Evolutionary conservation across 1,284 basidiomycete species (phyloP), one percentile per base, ranked within the genome.

Genomic region (Microbotryum lychnidis-dioicae): DNA sequence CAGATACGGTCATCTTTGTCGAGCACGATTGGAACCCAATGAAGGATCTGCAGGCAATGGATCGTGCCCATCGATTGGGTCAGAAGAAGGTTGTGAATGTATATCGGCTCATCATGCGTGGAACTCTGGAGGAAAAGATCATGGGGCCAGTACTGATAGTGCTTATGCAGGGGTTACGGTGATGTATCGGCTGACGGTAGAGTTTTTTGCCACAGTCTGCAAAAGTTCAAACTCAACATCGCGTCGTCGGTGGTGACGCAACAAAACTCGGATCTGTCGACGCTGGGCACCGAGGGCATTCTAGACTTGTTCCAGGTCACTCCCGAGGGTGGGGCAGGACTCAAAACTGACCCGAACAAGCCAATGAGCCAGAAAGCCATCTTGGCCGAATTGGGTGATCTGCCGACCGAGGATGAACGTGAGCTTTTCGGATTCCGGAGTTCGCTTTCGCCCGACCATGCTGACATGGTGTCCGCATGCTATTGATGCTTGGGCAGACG

Each of bases 1-100:
- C 96, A 10, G 96, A 98, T 75, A 98, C 96, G 1, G 96, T 99
- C 68, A 97, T 99, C 67, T 98, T 99, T 72, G 91, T 98, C 54
- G 96, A 99, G 75, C 96, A 98, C 75, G 96, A 99, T 75, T 98
- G 96, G 96, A 99, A 99, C 75, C 96, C 96, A 21, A 97, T 96
- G 92, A 97, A 97, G 76, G 96, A 99, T 77, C 78, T 98, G 14
- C 96, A 99, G 75, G 96, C 96, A 7, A 99, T 99, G 96, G 96
- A 98, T 75, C 84, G 96, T 60, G 96, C 96, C 1, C 96, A 98
- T 77, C 87, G 96, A 60, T 86, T 98, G 33, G 96, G 96, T 5
- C 96, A 99, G 79, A 98, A 97, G 80, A 92, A 93, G 76, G 93
- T 97, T 18, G 96, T 99, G 51, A 98, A 97, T 72, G 96, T 99